Evolutionary conservation across 352 stramenopile genomes (phyloP).

Genomic region (Phytophthora multivora): DNA sequence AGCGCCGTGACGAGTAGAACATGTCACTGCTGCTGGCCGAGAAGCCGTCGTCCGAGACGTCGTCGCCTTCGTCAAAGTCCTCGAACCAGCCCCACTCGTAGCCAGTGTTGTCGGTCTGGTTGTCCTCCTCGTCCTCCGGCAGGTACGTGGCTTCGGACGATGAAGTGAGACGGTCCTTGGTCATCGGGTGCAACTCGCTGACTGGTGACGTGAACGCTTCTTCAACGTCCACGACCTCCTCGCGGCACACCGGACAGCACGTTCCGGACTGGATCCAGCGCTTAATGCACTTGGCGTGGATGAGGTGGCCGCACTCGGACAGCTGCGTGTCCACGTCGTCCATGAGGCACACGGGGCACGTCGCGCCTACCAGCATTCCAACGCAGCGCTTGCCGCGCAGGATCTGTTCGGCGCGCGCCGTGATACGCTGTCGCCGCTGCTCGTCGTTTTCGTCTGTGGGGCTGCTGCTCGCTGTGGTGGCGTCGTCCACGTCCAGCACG

Average conservation of each 20-base stretch:
- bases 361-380: conserved; percentile 66
- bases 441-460: conserved; percentile 27
- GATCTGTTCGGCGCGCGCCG: conserved; percentile 68
- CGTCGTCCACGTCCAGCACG: conserved; percentile 38
- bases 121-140: conserved; percentile 48
- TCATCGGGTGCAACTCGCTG: conserved; percentile 36
- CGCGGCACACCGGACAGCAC: conserved; percentile 68
- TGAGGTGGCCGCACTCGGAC: conserved; percentile 62
- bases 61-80: conserved; percentile 73
- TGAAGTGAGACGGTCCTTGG: conserved; percentile 57
- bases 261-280: conserved; percentile 71
- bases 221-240: conserved; percentile 60
- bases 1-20: conserved; percentile 41
- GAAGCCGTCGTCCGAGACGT: conserved; percentile 25
- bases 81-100: conserved; percentile 87
- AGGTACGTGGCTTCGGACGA: conserved; percentile 50
- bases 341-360: conserved; percentile 70
- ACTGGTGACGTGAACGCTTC: conserved; percentile 54
- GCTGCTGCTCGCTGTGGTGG: conserved; percentile 15
- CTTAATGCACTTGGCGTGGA: conserved; percentile 84
- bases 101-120: conserved; percentile 26
- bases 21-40: conserved; percentile 18
- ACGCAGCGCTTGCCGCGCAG: conserved; percentile 62
- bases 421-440: conserved; percentile 47
- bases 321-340: conserved; percentile 79